Evolutionary conservation across 2,329 filamentous ascomycete species (phyloP), one percentile per base, ranked within the genome.

Genomic region (Tolypocladium ophioglossoides): DNA sequence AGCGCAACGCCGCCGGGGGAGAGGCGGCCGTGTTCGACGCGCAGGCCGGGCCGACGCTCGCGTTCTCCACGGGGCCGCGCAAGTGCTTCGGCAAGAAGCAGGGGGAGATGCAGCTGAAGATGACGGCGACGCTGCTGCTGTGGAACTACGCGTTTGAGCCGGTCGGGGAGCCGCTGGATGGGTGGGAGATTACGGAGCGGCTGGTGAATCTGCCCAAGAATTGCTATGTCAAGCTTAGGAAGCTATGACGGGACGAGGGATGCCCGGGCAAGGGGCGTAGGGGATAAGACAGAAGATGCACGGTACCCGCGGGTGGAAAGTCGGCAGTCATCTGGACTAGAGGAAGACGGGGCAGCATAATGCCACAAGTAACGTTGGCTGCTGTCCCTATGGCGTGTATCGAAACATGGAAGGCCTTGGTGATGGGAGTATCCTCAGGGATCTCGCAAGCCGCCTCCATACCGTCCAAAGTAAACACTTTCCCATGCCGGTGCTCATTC

Each of bases 31-130:
- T 61, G 18, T 72, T 69, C 40, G 65, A 69, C 46, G 52, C 63
- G 1, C 55, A 62, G 48, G 68, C 71, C 0, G 71, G 71, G 0
- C 72, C 70, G 0, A 62, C 55, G 14, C 58, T 72, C 27, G 59
- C 66, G 0, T 75, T 74, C 57, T 68, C 70, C 0, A 47, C 64
- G 7, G 72, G 72, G 0, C 63, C 66, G 3, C 59, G 72, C 2
- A 67, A 66, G 1, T 75, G 72, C 52, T 74, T 67, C 50, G 72
- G 72, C 0, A 65, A 64, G 53, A 66, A 60, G 57, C 55, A 74
- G 55, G 72, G 69, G 1, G 63, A 70, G 37, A 41, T 72, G 39
- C 62, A 71, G 57, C 37, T 74, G 57, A 61, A 64, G 37, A 66
- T 70, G n/a, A 56, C 68, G 47, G 60, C 70, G 38, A 68, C 65